A percentile compares a stretch with the other conserved stretches of the same genome.
phyloP scores from a whole-genome alignment of 495 filamentous ascomycete species.

The Cetradonia linearis region DNA sequence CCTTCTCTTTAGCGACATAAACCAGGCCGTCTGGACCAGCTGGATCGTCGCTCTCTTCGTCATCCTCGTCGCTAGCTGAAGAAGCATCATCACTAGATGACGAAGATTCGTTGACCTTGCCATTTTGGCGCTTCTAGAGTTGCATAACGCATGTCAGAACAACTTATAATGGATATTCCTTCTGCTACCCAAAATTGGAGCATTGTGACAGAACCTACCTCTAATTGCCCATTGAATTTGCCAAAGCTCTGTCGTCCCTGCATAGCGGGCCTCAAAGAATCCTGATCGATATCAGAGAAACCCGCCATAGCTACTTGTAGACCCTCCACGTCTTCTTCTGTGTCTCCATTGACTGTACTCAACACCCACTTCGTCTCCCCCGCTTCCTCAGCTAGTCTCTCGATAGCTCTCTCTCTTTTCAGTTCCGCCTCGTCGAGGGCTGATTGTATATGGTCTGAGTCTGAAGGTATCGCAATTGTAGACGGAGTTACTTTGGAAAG shows the following conservation, averaged over 20 bases:
- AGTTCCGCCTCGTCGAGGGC: conserved; percentile 66
- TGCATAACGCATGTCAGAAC: neutral
- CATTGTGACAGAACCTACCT: conserved; percentile 24
- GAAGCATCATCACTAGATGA: conserved; percentile 4
- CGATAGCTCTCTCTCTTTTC: conserved; percentile 60
- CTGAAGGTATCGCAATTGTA: conserved; percentile 17
- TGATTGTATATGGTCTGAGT: conserved; percentile 47
- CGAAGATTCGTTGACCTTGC: neutral
- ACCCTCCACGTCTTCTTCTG: neutral
- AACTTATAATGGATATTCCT: too few relatives aligned
- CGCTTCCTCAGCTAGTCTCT: conserved; percentile 58
- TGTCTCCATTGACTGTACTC: conserved; percentile 11
- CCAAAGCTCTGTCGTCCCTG: conserved; percentile 40
- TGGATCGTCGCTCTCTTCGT: conserved; percentile 11
- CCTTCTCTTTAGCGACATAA: conserved; percentile 7
- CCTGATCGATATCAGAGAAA: conserved; percentile 21
- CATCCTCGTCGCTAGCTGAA: conserved; percentile 5
- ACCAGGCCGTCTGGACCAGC: conserved; percentile 10
- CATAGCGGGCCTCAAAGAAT: conserved; percentile 21
- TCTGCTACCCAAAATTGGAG: neutral
- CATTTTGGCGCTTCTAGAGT: conserved; percentile 16
- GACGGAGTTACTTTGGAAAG: conserved; percentile 10
- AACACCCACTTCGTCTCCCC: conserved; percentile 89
- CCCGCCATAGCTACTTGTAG: conserved; percentile 17
- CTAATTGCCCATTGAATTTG: conserved; percentile 28